A percentile compares a stretch with the other conserved stretches of the same genome.
Evolutionary conservation across 1,284 basidiomycete species (phyloP).

Genomic region (Leccinum pallidistipes): DNA sequence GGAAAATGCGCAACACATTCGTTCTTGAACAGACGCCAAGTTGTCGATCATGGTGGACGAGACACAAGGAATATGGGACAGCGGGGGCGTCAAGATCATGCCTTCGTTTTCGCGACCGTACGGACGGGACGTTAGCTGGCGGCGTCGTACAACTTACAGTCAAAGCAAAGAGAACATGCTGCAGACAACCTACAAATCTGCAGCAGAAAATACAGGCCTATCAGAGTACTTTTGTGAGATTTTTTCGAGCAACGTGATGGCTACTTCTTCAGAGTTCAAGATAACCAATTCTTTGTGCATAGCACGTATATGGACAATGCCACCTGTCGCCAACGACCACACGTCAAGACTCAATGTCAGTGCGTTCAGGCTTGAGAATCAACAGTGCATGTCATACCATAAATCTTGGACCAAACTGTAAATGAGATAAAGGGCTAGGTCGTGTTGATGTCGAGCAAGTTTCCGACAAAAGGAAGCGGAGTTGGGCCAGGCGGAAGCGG

Average conservation of each 20-base stretch:
- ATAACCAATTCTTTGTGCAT: conserved; percentile 16
- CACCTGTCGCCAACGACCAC: neutral
- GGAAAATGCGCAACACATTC: too few species aligned
- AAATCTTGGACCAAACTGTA: neutral
- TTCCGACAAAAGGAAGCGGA: neutral
- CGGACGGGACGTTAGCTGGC: too few species aligned
- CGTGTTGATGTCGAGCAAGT: neutral
- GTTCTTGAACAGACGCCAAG: too few species aligned
- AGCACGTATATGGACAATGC: conserved; percentile 5
- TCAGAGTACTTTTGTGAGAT: conserved; percentile 18
- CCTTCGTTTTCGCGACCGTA: too few species aligned
- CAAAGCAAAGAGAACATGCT: neutral
- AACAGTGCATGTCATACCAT: neutral
- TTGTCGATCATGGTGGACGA: too few species aligned
- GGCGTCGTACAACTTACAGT: too few species aligned
- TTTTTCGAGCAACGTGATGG: conserved; percentile 19
- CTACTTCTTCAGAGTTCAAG: conserved; percentile 19
- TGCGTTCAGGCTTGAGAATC: neutral
- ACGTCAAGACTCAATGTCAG: neutral
- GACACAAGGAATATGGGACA: too few species aligned
- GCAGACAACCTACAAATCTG: conserved; percentile 7
- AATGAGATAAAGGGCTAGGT: neutral
- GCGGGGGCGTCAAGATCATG: too few species aligned
- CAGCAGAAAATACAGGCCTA: conserved; percentile 8
- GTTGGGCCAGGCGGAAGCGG: neutral